These are phyloP conservation scores for Cercospora sp. DNA, from an alignment of 2,329 filamentous ascomycete species.

Conservation along the genomic window DNA sequence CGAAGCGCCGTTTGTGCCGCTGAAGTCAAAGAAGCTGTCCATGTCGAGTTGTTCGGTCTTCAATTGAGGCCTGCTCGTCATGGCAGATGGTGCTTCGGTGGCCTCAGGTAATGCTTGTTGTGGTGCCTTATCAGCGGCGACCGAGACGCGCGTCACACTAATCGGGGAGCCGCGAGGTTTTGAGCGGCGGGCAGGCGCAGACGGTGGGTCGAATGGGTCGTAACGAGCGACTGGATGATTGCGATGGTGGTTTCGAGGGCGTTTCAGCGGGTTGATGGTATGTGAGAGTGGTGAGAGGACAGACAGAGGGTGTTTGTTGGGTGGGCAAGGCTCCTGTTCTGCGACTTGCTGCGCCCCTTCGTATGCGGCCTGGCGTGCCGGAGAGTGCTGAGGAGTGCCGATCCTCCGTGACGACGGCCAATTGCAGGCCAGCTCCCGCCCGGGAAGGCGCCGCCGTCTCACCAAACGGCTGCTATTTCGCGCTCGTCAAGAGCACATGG, in stretches of 20 bases:
- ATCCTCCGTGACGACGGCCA: not conserved
- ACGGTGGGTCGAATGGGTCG: not conserved
- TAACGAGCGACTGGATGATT: not conserved
- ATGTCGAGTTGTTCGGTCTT: constrained; percentile 43
- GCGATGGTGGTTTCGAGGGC: not conserved
- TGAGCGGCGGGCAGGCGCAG: not conserved
- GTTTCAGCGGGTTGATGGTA: not conserved
- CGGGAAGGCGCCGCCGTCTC: not conserved
- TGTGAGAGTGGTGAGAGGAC: not conserved
- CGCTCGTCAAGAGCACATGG: not conserved
- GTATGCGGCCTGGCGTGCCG: not conserved
- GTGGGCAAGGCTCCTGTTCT: not conserved
- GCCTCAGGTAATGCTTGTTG: constrained; percentile 1
- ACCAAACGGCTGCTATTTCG: not conserved
- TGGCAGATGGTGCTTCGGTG: constrained; percentile 14
- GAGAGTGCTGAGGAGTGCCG: not conserved
- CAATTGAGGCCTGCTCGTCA: constrained; percentile 32
- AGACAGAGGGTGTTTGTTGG: not conserved
- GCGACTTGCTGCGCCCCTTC: not conserved
- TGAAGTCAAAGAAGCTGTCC: constrained; percentile 45
- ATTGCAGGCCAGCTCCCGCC: not conserved
- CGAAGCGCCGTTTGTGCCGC: constrained; percentile 36
- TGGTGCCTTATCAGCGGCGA: constrained; percentile 2
- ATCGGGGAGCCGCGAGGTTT: not conserved
- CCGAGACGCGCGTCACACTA: constrained; percentile 13